A percentile compares a stretch with the other conserved stretches of the same genome.
phyloP scores from a whole-genome alignment of 2,329 filamentous ascomycete genomes.

The Trichoderma hamatum region DNA sequence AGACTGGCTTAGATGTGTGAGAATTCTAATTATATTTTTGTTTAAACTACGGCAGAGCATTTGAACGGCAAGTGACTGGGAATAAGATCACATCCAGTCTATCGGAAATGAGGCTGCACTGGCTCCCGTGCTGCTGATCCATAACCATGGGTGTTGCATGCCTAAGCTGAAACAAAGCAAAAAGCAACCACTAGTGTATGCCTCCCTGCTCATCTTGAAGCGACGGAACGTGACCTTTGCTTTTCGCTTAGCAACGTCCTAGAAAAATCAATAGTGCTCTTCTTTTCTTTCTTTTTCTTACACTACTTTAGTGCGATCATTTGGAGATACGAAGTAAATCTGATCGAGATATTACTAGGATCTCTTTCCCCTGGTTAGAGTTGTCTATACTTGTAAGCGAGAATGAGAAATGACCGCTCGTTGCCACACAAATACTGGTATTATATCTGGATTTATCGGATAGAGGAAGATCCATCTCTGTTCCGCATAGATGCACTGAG shows the following conservation, averaged over 20 bases:
- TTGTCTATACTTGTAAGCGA: too few relatives aligned
- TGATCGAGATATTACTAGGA: not conserved
- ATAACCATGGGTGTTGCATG: not conserved
- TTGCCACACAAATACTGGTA: not conserved
- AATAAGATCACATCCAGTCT: not conserved
- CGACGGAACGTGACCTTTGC: not conserved
- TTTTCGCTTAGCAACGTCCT: not conserved
- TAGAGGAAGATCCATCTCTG: not conserved
- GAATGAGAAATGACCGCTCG: not conserved
- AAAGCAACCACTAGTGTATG: not conserved
- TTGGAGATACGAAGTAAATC: not conserved
- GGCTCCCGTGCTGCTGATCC: not conserved
- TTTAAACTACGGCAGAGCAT: too few relatives aligned
- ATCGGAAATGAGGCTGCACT: not conserved
- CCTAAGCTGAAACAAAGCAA: slow-evolving; percentile 1
- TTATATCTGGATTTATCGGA: not conserved
- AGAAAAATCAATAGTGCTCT: not conserved
- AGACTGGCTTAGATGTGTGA: not conserved
- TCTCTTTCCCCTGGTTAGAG: not conserved
- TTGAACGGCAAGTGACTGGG: too few relatives aligned
- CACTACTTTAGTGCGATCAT: not conserved
- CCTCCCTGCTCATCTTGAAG: not conserved
- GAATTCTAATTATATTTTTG: not conserved
- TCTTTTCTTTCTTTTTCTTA: not conserved
- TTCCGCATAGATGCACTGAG: not conserved